Conservation (phyloP, 1,284 basidiomycete species). For the Dichomitus squalens region DNA sequence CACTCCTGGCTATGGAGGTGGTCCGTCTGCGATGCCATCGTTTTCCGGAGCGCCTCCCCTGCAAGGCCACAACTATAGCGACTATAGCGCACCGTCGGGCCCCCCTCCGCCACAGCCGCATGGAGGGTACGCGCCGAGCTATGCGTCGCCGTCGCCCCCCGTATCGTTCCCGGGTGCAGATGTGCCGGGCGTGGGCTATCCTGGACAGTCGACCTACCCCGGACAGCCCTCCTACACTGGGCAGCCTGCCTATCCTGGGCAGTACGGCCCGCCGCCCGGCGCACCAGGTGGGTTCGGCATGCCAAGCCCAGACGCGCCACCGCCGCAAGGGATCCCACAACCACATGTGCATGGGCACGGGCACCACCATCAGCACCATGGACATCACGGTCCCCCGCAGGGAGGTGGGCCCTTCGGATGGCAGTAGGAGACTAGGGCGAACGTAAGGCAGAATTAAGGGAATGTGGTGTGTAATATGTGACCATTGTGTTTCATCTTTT, state of each 20-base stretch:
- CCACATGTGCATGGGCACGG: constrained; percentile 9
- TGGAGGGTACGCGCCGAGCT: constrained; percentile 21
- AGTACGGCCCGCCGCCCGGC: constrained; percentile 19
- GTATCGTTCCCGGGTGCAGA: constrained; percentile 18
- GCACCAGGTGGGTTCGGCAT: constrained; percentile 24
- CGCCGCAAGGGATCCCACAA: constrained; percentile 7
- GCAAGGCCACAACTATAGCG: background rate
- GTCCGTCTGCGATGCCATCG: constrained; percentile 8
- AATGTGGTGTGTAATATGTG: background rate
- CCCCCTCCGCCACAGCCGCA: constrained; percentile 1
- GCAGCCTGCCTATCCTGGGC: background rate
- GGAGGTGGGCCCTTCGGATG: constrained; percentile 26
- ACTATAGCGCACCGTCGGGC: constrained; percentile 8
- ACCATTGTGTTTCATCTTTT: background rate
- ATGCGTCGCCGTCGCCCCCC: constrained; percentile 16
- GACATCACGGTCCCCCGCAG: constrained; percentile 10
- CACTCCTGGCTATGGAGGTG: constrained; percentile 14
- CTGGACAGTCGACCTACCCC: constrained; percentile 10
- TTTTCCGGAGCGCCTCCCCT: constrained; percentile 1
- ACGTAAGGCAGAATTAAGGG: background rate
- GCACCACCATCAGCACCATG: background rate
- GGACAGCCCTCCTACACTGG: constrained; percentile 20
- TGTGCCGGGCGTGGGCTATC: background rate
- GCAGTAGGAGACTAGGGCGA: background rate
- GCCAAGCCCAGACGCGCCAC: constrained; percentile 17